A percentile compares a stretch with the other conserved stretches of the same genome.
phyloP scores from a whole-genome alignment of 352 stramenopile species.

The Pythium aristosporum region DNA sequence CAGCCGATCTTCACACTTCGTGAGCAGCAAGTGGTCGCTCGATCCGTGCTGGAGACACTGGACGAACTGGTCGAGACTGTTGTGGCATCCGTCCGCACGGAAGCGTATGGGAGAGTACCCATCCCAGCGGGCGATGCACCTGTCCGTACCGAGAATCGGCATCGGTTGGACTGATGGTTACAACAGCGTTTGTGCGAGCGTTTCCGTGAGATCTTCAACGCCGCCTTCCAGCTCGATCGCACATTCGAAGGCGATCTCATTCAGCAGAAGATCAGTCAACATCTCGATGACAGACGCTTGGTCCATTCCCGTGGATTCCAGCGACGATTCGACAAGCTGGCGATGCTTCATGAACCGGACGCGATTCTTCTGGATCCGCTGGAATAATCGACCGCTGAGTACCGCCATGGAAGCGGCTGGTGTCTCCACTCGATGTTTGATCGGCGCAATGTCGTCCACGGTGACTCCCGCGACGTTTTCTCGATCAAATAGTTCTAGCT shows the following conservation, averaged over 20 bases:
- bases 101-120: conserved; percentile 8
- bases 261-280: conserved; percentile 51
- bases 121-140: conserved; percentile 3
- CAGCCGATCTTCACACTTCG: not conserved
- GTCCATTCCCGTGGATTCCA: conserved; percentile 54
- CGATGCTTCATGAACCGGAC: conserved; percentile 54
- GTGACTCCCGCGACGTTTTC: not conserved
- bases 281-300: conserved; percentile 64
- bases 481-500: not conserved
- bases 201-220: conserved; percentile 40
- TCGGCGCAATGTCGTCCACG: not conserved
- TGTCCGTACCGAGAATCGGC: conserved; percentile 22
- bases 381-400: conserved; percentile 11
- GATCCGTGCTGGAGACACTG: conserved; percentile 12
- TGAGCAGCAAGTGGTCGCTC: conserved; percentile 8
- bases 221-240: conserved; percentile 38
- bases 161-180: conserved; percentile 15
- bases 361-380: conserved; percentile 46
- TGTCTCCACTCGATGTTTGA: not conserved
- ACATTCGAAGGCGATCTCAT: conserved; percentile 41
- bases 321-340: conserved; percentile 50
- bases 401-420: conserved; percentile 4
- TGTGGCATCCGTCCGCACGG: conserved; percentile 2
- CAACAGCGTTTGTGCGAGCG: conserved; percentile 34
- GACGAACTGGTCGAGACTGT: conserved; percentile 19